Evolutionary conservation across 352 stramenopile species (phyloP), one percentile per base, ranked within the genome.

Genomic region (Phytopythium chamaehyphon): DNA sequence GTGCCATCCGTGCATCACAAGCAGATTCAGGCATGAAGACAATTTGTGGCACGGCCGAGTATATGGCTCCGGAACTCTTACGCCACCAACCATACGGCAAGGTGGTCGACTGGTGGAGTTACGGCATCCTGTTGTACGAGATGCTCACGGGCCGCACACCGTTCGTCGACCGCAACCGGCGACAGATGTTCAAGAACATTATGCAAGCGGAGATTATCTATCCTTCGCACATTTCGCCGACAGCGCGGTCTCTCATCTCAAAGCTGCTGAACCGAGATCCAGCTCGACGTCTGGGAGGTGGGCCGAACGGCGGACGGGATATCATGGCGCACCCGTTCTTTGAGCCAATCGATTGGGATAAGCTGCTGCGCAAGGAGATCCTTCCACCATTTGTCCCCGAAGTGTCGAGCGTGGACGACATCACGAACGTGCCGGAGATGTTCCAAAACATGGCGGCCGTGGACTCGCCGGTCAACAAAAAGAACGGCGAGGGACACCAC

Each of bases 181-280:
- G 85, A 10, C 82, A 91, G 50, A 95, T 95, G 85, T 95, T 95
- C 63, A 95, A 95, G 59, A 95, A 95, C 60, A 95, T 95, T 52
- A 93, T 93, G 83, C 77, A 90, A 51, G 82, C 79, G 0, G 85
- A 95, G 37, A 82, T 93, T 23, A 92, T 93, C 49, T 95, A 95
- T 36, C 85, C 85, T 5, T 86, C 85, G 40, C 86, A 95, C 67
- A 93, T 95, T 57, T 90, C 81, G 0, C 71, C 83, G 1, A 58
- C 72, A 2, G 83, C 81, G 2, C 72, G 81, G 9, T 90, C 78
- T 33, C 47, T 93, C 16, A 95, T 95, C 60, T 86, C 80, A 6
- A 92, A 90, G 63, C 61, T 99, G 46, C 66, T 99, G 35, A 93
- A 96, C 47, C 97, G 97, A 54, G 88, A 99, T 54, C 91, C 95